These are phyloP conservation scores for Amanita brunnescens DNA, from an alignment of 768 basidiomycete genomes.

Conservation along the genomic window DNA sequence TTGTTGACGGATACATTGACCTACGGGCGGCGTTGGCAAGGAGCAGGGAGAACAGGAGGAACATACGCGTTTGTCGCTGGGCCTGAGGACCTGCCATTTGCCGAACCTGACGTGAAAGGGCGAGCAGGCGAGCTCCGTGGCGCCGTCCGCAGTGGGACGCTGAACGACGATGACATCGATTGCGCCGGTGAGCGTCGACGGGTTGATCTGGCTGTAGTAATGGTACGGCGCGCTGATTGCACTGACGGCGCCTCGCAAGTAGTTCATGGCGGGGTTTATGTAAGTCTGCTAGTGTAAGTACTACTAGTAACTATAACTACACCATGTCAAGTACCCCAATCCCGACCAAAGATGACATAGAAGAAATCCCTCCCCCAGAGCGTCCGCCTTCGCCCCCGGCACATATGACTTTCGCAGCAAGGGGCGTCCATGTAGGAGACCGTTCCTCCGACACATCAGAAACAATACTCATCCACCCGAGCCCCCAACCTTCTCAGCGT, in stretches of 20 bases:
- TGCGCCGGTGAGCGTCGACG: conserved; percentile 93
- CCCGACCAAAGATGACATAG: conserved; percentile 40
- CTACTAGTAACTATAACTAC: no score
- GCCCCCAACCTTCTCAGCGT: conserved; percentile 74
- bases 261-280: no score
- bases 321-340: conserved; percentile 4
- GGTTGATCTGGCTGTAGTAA: no score
- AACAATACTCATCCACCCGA: conserved; percentile 20
- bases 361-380: conserved; percentile 47
- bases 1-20: conserved; percentile 89
- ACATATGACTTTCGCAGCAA: conserved; percentile 59
- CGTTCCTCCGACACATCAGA: no score
- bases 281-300: no score
- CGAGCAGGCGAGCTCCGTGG: conserved; percentile 72
- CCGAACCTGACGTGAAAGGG: conserved; percentile 99
- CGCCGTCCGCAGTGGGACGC: conserved; percentile 54
- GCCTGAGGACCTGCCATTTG: conserved; percentile 91
- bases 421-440: conserved; percentile 60
- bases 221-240: conserved; percentile 83
- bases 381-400: conserved; percentile 62
- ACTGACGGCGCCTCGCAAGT: conserved; percentile 70
- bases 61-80: no score
- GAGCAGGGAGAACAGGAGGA: no score
- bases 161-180: conserved; percentile 98
- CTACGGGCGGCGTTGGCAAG: conserved; percentile 34